Evolutionary conservation across 2,329 filamentous ascomycete species (phyloP), one percentile per base, ranked within the genome.

Genomic region (Sclerotinia sclerotiorum): DNA sequence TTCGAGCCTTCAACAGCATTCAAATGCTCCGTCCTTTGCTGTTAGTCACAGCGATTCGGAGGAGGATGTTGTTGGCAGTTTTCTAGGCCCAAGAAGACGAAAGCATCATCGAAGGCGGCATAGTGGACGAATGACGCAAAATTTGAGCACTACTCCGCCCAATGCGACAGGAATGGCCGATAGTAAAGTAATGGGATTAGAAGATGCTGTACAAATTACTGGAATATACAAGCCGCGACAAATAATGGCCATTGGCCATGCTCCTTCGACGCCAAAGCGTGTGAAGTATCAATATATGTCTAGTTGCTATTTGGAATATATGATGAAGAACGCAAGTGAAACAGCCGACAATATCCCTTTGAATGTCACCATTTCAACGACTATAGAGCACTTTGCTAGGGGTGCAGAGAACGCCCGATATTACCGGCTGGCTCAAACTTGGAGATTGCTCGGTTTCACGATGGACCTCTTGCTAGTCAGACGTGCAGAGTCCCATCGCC

Each of bases 41-140:
- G 81, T 85, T 65, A 88, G 85, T 73, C 83, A 83, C 57, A 89
- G 87, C 72, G 87, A 89, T 72, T 90, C 87, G 0, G 87, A 90
- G 73, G 87, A 89, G 71, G 87, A 90, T 64, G 85, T 85, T 0
- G 80, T 88, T 7, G 85, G 84, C 3, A 87, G 82, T 69, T 89
- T 90, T 73, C 77, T 89, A 2, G 84, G 84, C 0, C 79, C 84
- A 10, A 81, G 78, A 68, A 80, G 78, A 61, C 80, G 78, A 49
- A 74, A 71, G 21, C 74, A 79, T 54, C 79, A 82, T 69, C 81
- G 79, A 72, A 81, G 84, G 27, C 79, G 82, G 57, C 74, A 78
- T 2, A 83, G 81, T 71, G 78, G 78, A 52, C 81, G 84, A 61
- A 79, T 83, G 15, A 77, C 76, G 17, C 79, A 80, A 61, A 75